These are phyloP conservation scores for Metschnikowia matae DNA, from an alignment of 805 yeast species.

Conservation along the genomic window DNA sequence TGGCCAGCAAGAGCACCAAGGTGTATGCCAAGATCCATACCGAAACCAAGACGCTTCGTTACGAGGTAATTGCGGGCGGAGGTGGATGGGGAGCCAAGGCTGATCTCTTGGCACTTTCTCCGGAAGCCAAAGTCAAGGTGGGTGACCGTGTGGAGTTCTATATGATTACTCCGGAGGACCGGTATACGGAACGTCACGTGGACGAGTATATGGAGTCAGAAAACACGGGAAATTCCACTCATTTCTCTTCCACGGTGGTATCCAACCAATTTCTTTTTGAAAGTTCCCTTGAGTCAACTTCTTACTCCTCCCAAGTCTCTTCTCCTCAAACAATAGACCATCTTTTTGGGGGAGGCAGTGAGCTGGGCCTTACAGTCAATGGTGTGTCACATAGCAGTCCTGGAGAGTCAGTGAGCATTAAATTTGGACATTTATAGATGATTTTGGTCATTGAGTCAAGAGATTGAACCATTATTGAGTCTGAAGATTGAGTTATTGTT, in stretches of 20 bases:
- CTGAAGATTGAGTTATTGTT: too few relatives aligned
- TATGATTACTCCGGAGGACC: constrained; percentile 39
- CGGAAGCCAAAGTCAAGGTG: constrained; percentile 43
- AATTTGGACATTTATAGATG: background rate
- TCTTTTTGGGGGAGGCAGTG: constrained; percentile 19
- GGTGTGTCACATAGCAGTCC: constrained; percentile 16
- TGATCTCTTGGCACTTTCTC: constrained; percentile 60
- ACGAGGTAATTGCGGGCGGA: constrained; percentile 67
- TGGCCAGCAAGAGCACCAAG: constrained; percentile 41
- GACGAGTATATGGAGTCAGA: too few relatives aligned
- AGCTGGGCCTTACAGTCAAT: constrained; percentile 12
- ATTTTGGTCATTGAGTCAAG: too few relatives aligned
- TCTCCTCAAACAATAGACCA: constrained; percentile 10
- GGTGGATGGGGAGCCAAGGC: constrained; percentile 75
- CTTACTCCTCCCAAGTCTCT: constrained; percentile 12
- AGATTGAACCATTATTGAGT: too few relatives aligned
- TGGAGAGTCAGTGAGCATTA: constrained; percentile 15
- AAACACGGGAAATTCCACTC: background rate
- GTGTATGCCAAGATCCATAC: constrained; percentile 34
- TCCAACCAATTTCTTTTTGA: constrained; percentile 24
- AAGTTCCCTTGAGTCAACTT: constrained; percentile 29
- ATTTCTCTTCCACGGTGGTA: constrained; percentile 4
- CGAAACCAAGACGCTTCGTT: constrained; percentile 21
- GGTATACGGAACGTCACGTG: constrained; percentile 7
- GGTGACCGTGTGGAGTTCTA: constrained; percentile 48